phyloP scores from a whole-genome alignment of 139 green algal species.

The Chlamydomonas incerta region DNA sequence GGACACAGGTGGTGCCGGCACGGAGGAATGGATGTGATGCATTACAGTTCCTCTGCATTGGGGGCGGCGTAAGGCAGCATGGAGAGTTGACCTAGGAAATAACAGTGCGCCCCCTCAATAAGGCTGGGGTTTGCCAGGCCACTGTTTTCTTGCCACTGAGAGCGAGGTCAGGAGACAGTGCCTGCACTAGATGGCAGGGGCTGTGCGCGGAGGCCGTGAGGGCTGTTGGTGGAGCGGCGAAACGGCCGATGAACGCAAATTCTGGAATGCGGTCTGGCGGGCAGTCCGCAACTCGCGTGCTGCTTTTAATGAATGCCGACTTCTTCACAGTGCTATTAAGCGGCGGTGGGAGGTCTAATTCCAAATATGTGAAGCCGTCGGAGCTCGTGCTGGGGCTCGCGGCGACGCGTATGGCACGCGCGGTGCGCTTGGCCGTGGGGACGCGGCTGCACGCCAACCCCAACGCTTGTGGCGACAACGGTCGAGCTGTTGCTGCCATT shows the following conservation, averaged over 20 bases:
- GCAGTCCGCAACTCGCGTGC: slow-evolving; percentile 75
- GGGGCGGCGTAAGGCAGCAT: too few relatives aligned
- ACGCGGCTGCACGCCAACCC: slow-evolving; percentile 1
- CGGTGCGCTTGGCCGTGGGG: neutral
- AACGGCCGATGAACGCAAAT: slow-evolving; percentile 96
- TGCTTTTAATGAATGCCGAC: slow-evolving; percentile 79
- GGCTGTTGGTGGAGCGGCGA: too few relatives aligned
- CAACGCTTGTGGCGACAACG: neutral
- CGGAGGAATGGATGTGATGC: too few relatives aligned
- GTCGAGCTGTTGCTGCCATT: neutral
- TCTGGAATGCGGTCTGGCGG: slow-evolving; percentile 77
- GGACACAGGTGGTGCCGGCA: too few relatives aligned
- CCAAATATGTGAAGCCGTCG: slow-evolving; percentile 44
- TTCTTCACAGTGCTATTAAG: slow-evolving; percentile 34
- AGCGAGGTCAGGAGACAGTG: too few relatives aligned
- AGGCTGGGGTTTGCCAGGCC: too few relatives aligned
- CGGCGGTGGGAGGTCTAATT: slow-evolving; percentile 40
- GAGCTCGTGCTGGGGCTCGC: neutral
- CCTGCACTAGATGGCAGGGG: too few relatives aligned
- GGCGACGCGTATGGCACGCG: neutral
- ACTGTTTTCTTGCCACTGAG: too few relatives aligned
- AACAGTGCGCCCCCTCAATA: too few relatives aligned
- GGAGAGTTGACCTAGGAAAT: too few relatives aligned
- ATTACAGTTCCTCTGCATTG: too few relatives aligned
- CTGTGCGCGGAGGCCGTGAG: too few relatives aligned